Conservation (phyloP, 2,329 filamentous ascomycete species). For the Torrubiella hemipterigena region DNA sequence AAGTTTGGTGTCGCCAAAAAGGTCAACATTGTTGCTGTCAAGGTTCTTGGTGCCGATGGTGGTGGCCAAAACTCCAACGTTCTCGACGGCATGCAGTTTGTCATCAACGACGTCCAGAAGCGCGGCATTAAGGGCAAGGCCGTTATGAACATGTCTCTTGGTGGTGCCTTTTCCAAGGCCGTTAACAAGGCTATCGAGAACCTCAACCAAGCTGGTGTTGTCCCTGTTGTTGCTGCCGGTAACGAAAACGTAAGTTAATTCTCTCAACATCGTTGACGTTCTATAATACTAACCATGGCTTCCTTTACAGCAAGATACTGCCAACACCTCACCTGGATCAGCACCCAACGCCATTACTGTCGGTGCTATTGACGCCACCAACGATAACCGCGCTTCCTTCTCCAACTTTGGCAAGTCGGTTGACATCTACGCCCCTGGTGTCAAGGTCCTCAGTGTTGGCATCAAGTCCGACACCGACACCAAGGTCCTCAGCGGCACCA, state of each 20-base stretch:
- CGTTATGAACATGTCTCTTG: conserved; percentile 54
- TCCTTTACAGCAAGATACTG: conserved; percentile 28
- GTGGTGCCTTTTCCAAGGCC: conserved; percentile 33
- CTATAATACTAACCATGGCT: background rate
- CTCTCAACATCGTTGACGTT: background rate
- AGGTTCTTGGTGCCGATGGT: conserved; percentile 33
- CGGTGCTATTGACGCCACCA: conserved; percentile 41
- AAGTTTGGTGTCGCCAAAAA: conserved; percentile 47
- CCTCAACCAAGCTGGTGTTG: conserved; percentile 36
- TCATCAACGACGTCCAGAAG: conserved; percentile 31
- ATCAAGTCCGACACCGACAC: conserved; percentile 35
- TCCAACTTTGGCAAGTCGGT: conserved; percentile 45
- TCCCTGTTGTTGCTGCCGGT: conserved; percentile 48
- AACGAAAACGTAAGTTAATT: conserved; percentile 33
- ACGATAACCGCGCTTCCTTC: conserved; percentile 37
- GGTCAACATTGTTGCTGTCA: conserved; percentile 34
- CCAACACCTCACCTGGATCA: conserved; percentile 40
- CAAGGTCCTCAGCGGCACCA: conserved; percentile 38
- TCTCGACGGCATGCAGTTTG: conserved; percentile 46
- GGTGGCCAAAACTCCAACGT: conserved; percentile 27
- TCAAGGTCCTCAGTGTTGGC: conserved; percentile 39
- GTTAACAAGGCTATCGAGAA: conserved; percentile 43
- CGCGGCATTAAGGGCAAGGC: conserved; percentile 35
- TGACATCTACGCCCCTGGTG: conserved; percentile 44
- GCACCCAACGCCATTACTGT: conserved; percentile 46